Percentiles rank a stretch among this genome's conserved stretches.
Evolutionary conservation across 2,329 filamentous ascomycete genomes (phyloP).

Genomic region (Orbilia quercus): DNA sequence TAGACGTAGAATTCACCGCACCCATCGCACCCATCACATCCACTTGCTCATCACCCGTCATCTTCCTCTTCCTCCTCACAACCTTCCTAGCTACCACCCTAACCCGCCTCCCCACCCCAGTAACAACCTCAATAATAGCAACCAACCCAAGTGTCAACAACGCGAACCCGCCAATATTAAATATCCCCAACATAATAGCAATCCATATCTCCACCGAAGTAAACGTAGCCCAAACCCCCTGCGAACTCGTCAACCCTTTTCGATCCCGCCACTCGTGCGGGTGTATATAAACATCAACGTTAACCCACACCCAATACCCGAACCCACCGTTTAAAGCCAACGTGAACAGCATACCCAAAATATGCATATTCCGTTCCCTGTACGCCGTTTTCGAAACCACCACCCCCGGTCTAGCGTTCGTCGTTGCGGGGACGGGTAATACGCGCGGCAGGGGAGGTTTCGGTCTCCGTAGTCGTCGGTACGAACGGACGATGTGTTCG

Average conservation of each 20-base stretch:
- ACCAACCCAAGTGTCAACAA: background rate
- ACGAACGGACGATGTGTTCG: slow-evolving; percentile 38
- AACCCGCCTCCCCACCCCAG: too few species aligned
- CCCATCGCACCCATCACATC: too few species aligned
- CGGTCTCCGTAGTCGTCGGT: slow-evolving; percentile 3
- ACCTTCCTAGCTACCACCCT: too few species aligned
- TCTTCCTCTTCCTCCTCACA: too few species aligned
- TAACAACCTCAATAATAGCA: background rate
- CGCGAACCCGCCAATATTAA: slow-evolving; percentile 17
- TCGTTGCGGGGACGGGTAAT: background rate
- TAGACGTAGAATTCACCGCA: too few species aligned
- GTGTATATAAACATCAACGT: slow-evolving; percentile 23
- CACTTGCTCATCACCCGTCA: too few species aligned
- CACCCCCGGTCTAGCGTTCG: background rate
- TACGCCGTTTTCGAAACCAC: too few species aligned
- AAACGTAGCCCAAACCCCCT: slow-evolving; percentile 19
- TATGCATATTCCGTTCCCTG: background rate
- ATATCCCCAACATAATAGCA: slow-evolving; percentile 40
- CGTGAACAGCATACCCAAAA: slow-evolving; percentile 15
- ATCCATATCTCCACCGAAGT: slow-evolving; percentile 37
- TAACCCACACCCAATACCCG: slow-evolving; percentile 33
- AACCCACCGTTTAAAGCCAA: slow-evolving; percentile 32
- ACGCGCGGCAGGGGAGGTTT: slow-evolving; percentile 1
- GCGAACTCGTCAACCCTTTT: slow-evolving; percentile 5
- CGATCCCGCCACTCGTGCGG: slow-evolving; percentile 34